These are phyloP conservation scores for Curvularia hawaiiensis DNA, from an alignment of 2,329 filamentous ascomycete genomes.

Conservation along the genomic window DNA sequence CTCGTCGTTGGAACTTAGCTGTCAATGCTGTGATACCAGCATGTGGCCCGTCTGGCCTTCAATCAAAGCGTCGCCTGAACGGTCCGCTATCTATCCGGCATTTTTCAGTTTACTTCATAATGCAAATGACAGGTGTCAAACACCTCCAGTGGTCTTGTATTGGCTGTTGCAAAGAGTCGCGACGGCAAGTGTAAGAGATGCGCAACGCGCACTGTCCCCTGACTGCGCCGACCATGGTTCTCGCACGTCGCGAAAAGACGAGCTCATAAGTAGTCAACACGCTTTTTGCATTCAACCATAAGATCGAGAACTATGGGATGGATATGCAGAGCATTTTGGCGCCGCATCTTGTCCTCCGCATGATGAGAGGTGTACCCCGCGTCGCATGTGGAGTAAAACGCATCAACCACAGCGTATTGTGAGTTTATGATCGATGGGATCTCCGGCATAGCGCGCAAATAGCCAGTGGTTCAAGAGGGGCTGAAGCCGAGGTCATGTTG, in stretches of 20 bases:
- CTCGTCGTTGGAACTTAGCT: conserved; percentile 15
- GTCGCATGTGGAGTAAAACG: neutral
- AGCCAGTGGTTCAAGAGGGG: neutral
- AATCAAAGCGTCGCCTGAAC: conserved; percentile 29
- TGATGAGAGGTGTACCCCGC: neutral
- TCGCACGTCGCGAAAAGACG: conserved; percentile 25
- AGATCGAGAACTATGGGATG: neutral
- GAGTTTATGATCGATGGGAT: neutral
- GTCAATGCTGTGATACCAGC: conserved; percentile 39
- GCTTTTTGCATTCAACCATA: neutral
- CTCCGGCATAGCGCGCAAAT: neutral
- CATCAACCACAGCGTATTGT: neutral
- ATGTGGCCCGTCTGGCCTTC: conserved; percentile 24
- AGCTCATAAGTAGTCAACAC: conserved; percentile 1
- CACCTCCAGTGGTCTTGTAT: conserved; percentile 15
- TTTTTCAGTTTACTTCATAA: conserved; percentile 19
- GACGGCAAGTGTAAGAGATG: conserved; percentile 38
- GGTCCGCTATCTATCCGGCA: conserved; percentile 22
- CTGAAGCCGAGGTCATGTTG: neutral
- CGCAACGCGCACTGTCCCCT: conserved; percentile 39
- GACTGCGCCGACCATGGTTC: conserved; percentile 15
- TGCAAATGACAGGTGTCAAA: conserved; percentile 29
- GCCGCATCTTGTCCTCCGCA: neutral
- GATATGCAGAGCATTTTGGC: neutral
- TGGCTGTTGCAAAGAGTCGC: conserved; percentile 30